A percentile compares a stretch with the other conserved stretches of the same genome.
Conservation (phyloP, 371 early-diverging fungal species). For the Rhizomucor miehei region DNA sequence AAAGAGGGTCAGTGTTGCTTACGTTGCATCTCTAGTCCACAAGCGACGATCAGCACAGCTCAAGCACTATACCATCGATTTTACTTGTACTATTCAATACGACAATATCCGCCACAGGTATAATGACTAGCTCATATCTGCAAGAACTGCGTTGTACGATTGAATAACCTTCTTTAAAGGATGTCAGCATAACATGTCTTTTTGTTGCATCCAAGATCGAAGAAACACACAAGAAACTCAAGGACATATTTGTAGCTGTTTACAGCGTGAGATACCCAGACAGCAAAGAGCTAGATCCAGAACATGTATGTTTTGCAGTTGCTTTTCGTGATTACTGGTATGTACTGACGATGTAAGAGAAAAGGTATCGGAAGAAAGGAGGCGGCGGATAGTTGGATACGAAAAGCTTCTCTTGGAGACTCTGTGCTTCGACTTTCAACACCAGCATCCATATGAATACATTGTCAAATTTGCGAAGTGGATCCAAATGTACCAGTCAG, state of each 20-base stretch:
- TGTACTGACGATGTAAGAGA: slow-evolving; percentile 6
- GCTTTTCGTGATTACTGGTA: no score
- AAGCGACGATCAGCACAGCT: slow-evolving; percentile 71
- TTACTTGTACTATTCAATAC: slow-evolving; percentile 60
- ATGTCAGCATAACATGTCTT: slow-evolving; percentile 61
- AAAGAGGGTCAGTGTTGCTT: background rate
- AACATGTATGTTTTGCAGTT: slow-evolving; percentile 22
- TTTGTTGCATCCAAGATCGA: slow-evolving; percentile 79
- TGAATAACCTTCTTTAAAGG: no score
- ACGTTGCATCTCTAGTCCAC: slow-evolving; percentile 48
- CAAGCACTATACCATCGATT: slow-evolving; percentile 72
- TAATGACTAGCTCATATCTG: background rate
- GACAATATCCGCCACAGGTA: slow-evolving; percentile 43
- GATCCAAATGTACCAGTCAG: slow-evolving; percentile 27
- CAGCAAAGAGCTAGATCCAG: slow-evolving; percentile 56
- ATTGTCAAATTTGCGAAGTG: slow-evolving; percentile 61
- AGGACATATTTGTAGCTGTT: slow-evolving; percentile 68
- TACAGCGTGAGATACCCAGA: slow-evolving; percentile 57
- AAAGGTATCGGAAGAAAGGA: slow-evolving; percentile 53
- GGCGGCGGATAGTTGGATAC: slow-evolving; percentile 51
- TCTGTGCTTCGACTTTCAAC: slow-evolving; percentile 63
- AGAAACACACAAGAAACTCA: slow-evolving; percentile 73
- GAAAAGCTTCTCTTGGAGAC: slow-evolving; percentile 63
- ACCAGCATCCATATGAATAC: slow-evolving; percentile 60
- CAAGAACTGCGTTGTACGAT: slow-evolving; percentile 1